Percentiles rank a stretch among this genome's conserved stretches.
These are phyloP conservation scores for Oenanthe sinensis DNA, from an alignment of 129 eudicot genomes.

Conservation along the genomic window DNA sequence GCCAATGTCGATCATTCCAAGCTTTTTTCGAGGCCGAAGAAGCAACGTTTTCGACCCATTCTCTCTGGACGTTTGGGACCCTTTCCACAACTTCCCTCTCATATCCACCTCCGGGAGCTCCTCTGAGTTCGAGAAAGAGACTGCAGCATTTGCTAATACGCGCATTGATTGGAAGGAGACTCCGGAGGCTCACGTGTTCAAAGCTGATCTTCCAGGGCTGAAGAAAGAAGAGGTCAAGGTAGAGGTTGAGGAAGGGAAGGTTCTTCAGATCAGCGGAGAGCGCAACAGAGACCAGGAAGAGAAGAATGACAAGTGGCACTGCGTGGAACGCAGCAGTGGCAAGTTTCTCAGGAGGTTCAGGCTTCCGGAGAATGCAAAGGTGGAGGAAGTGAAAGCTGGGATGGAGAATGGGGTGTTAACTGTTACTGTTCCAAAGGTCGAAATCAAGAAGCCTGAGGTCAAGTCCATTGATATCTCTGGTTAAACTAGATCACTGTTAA, in stretches of 20 bases:
- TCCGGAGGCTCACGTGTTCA: slow-evolving; percentile 29
- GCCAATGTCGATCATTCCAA: slow-evolving; percentile 10
- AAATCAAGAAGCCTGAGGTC: slow-evolving; percentile 26
- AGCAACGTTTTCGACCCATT: slow-evolving; percentile 29
- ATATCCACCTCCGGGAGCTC: not conserved
- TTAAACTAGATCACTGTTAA: not conserved
- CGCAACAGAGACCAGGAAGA: slow-evolving; percentile 41
- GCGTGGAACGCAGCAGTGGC: slow-evolving; percentile 24
- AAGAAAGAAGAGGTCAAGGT: slow-evolving; percentile 58
- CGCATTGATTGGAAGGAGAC: slow-evolving; percentile 52
- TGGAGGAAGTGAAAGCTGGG: slow-evolving; percentile 39
- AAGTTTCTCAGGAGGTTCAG: slow-evolving; percentile 19
- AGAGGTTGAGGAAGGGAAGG: slow-evolving; percentile 39
- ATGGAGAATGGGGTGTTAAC: slow-evolving; percentile 51
- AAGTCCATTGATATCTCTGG: slow-evolving; percentile 26
- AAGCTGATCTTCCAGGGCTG: slow-evolving; percentile 44
- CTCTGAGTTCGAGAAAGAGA: slow-evolving; percentile 10
- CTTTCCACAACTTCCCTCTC: slow-evolving; percentile 22
- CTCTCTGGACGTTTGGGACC: slow-evolving; percentile 24
- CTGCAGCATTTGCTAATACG: slow-evolving; percentile 12
- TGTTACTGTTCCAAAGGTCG: slow-evolving; percentile 34
- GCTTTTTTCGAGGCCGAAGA: slow-evolving; percentile 11
- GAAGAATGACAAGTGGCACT: slow-evolving; percentile 28
- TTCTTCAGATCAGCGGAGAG: slow-evolving; percentile 53
- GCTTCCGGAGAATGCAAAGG: slow-evolving; percentile 40